Percentiles rank a stretch among this genome's conserved stretches.
Conservation (phyloP, 352 stramenopile species). For the Phytopythium ostracodes region DNA sequence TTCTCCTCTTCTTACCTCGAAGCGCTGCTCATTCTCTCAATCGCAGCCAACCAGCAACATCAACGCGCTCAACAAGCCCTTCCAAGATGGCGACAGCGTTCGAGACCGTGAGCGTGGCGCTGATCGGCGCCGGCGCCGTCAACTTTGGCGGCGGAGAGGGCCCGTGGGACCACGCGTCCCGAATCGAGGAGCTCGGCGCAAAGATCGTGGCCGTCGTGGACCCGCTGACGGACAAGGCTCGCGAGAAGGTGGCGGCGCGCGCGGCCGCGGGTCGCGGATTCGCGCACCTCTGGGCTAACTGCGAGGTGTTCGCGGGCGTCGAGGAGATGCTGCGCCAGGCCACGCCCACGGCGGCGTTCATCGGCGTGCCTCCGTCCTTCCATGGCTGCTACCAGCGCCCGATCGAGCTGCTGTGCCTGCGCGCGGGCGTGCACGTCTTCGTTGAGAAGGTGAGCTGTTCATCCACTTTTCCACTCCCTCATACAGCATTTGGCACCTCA, state of each 20-base stretch:
- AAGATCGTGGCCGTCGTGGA: constrained; percentile 13
- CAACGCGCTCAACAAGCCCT: neutral
- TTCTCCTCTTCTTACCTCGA: neutral
- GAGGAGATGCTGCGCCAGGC: constrained; percentile 24
- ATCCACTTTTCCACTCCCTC: neutral
- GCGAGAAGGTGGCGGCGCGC: constrained; percentile 5
- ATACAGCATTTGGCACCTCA: neutral
- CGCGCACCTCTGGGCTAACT: constrained; percentile 22
- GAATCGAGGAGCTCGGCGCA: constrained; percentile 13
- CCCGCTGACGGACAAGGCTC: constrained; percentile 13
- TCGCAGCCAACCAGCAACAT: neutral
- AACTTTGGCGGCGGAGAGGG: constrained; percentile 19
- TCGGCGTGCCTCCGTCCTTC: constrained; percentile 31
- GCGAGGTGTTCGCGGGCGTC: constrained; percentile 21
- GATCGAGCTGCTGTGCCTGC: constrained; percentile 25
- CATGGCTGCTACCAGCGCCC: constrained; percentile 36
- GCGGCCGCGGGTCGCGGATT: constrained; percentile 13
- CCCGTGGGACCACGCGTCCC: constrained; percentile 17
- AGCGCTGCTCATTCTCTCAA: neutral
- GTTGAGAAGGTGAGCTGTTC: constrained; percentile 16
- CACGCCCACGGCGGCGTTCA: constrained; percentile 30
- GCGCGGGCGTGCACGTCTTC: constrained; percentile 28
- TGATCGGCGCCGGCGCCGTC: constrained; percentile 19
- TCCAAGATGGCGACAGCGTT: neutral
- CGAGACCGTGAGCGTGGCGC: constrained; percentile 6